Conservation (phyloP, 192 early-diverging fungal genomes). For the Coemansia sp. region DNA sequence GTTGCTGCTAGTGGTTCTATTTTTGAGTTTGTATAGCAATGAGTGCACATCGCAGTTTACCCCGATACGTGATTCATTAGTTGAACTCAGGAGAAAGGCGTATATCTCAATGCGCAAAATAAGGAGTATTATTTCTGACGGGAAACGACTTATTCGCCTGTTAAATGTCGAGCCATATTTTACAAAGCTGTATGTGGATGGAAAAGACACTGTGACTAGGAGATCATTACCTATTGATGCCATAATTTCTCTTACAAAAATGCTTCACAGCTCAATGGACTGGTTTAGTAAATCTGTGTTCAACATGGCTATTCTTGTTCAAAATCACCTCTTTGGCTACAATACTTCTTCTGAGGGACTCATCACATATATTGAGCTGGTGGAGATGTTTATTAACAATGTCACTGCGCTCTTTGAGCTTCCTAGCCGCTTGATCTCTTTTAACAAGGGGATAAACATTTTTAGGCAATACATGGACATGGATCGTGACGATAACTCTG, state of each 20-base stretch:
- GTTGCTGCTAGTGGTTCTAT: constrained; percentile 16
- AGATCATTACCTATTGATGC: constrained; percentile 58
- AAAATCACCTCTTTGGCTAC: constrained; percentile 13
- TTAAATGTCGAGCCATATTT: constrained; percentile 58
- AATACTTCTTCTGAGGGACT: constrained; percentile 28
- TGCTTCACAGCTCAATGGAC: constrained; percentile 51
- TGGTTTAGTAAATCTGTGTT: constrained; percentile 38
- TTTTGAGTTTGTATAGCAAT: constrained; percentile 8
- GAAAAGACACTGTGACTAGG: constrained; percentile 60
- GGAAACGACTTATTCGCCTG: constrained; percentile 64
- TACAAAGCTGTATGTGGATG: constrained; percentile 41
- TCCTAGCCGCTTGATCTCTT: constrained; percentile 8
- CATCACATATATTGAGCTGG: constrained; percentile 12
- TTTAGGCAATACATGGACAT: constrained; percentile 36
- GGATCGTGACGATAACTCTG: constrained; percentile 37
- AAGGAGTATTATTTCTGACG: constrained; percentile 44
- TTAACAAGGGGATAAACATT: constrained; percentile 16
- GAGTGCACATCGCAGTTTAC: not conserved
- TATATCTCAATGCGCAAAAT: not conserved
- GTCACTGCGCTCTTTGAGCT: constrained; percentile 9
- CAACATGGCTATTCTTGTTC: constrained; percentile 20
- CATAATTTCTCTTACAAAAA: constrained; percentile 58
- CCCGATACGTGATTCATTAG: constrained; percentile 4
- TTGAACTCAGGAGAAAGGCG: constrained; percentile 8
- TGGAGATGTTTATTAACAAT: constrained; percentile 8